These are phyloP conservation scores for Ceratobasidium sp. DNA, from an alignment of 1,284 basidiomycete species.

Conservation along the genomic window DNA sequence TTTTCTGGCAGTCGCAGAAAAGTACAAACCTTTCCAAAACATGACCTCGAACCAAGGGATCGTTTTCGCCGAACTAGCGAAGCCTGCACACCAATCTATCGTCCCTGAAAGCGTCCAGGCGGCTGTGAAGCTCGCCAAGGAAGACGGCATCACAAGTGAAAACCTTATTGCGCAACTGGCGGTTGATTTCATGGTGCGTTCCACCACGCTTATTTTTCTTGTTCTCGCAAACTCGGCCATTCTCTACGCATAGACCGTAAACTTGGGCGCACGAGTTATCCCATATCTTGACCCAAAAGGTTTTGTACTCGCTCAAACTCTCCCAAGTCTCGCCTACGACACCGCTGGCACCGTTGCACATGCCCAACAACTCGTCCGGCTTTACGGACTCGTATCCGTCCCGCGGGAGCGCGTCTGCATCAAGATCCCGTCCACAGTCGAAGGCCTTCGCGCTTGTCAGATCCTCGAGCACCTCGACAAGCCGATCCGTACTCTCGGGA, in stretches of 20 bases:
- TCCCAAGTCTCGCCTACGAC: constrained; percentile 50
- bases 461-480: constrained; percentile 49
- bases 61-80: constrained; percentile 50
- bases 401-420: constrained; percentile 53
- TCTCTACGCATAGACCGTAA: constrained; percentile 49
- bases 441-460: constrained; percentile 54
- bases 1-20: constrained; percentile 44
- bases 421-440: constrained; percentile 56
- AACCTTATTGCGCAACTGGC: constrained; percentile 49
- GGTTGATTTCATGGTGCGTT: constrained; percentile 51
- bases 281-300: constrained; percentile 50
- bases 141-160: constrained; percentile 47
- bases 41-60: constrained; percentile 53
- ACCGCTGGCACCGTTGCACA: constrained; percentile 51
- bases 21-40: constrained; percentile 48
- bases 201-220: background rate
- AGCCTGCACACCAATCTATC: constrained; percentile 49
- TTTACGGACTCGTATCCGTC: constrained; percentile 49
- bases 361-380: constrained; percentile 49
- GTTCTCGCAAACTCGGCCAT: too few relatives aligned
- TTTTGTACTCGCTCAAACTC: constrained; percentile 52
- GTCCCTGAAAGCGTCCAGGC: constrained; percentile 47
- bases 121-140: constrained; percentile 46
- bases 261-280: constrained; percentile 50
- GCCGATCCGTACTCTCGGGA: constrained; percentile 54